Evolutionary conservation across 352 stramenopile species (phyloP), one percentile per base, ranked within the genome.

Genomic region (Phytophthora pinifolia): DNA sequence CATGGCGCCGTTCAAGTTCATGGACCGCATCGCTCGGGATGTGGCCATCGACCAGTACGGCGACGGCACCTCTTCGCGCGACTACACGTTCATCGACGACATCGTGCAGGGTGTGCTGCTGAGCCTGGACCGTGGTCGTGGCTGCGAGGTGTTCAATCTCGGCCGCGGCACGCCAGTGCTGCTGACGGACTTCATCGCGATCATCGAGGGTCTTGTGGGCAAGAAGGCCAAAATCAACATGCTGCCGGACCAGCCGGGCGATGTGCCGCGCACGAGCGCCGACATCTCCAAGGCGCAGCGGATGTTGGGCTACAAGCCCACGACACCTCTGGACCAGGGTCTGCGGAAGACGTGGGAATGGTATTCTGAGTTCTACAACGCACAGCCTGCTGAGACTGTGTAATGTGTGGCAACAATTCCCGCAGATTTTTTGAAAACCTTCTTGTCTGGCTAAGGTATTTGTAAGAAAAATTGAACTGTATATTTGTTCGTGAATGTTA

Each of bases 1-100:
- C 68, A 99, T 99, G 97, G 96, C 97, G 9, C 94, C 96, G 31
- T 99, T 98, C 82, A 98, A 98, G 83, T 99, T 99, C 58, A 98
- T 99, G 75, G 91, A 99, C 69, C 76, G 90, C 32, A 92, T 99
- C 15, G 90, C 78, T 14, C 74, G 84, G 15, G 97, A 89, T 33
- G 47, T 96, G 22, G 65, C 92, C 35, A 98, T 99, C 33, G 88
- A 99, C 54, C 93, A 99, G 74, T 99, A 98, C 74, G 96, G 96
- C 31, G 96, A 99, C 65, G 96, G 96, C 25, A 92, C 74, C 7
- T 98, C 92, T 8, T 94, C 74, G 43, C 76, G 96, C 32, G 97
- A 99, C 71, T 99, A 99, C 79, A 99, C 97, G 9, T 99, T 98
- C 73, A 98, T 99, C 48, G 87, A 88, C 46, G 96, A 99, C 68